Base-by-base conservation (phyloP, 129 eudicot genomes). In the Smallanthus sonchifolius region DNA sequence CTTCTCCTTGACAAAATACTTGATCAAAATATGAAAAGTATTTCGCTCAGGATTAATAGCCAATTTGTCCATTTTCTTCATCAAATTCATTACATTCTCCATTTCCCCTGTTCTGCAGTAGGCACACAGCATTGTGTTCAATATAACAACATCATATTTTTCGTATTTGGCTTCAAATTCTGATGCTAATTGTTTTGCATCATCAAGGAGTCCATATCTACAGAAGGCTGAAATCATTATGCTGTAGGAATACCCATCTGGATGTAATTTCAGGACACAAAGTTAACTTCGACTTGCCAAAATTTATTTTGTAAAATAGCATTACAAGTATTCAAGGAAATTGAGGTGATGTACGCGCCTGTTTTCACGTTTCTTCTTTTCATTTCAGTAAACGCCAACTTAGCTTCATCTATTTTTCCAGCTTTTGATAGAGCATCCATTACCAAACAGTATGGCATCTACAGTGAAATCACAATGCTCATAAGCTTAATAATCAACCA, bases 391-490 rank as follows among this genome's bases (percentile, higher is more conserved):
- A 87, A 92, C 75, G 87, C 84, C 75, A 86, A 74, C 73, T 84
- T 87, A 35, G 98, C 98, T 81, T 89, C 96, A 11, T 69, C 73
- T 15, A 92, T 60, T 44, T 86, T 73, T 72, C 98, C 96, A 70
- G 92, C 83, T 78, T 92, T 92, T 73, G 94, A 87, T 35, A 89
- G 83, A 47, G 92, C 96, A 86, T 92, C 98, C 96, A 92, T 92
- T 77, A 92, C 83, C 69, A 92, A 75, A 86, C 98, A 92, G 55
- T 87, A 92, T 7, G 98, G 96, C 90, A 90, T 92, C 98, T 92
- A 85, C 90, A 80, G 44, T 36, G 7, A 57, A 60, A 62, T 45
- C 61, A 20, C 42, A 78, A 37, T 45, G 51, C 72, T 45, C 60
- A 54, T 45, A 57, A 38, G 37, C 54, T 59, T 56, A 17, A 35